These are phyloP conservation scores for Leucoagaricus sp. DNA, from an alignment of 1,284 basidiomycete species.

Conservation along the genomic window DNA sequence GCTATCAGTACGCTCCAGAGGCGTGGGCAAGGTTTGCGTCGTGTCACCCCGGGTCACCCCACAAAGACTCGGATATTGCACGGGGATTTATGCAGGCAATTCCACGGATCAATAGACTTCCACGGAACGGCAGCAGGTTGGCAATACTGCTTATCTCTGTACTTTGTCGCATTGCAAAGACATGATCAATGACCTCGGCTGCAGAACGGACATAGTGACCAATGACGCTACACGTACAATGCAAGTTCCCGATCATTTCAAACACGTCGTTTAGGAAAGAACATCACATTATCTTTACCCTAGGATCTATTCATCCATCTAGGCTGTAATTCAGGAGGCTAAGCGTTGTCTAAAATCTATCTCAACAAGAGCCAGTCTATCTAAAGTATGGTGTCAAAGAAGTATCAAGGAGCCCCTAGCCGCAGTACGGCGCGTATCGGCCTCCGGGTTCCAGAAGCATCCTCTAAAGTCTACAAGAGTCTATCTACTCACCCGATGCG, in stretches of 20 bases:
- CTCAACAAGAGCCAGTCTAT: neutral
- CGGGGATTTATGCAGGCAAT: neutral
- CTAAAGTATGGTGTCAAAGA: neutral
- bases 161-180: neutral
- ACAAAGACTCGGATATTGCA: neutral
- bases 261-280: neutral
- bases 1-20: neutral
- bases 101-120: constrained; percentile 6
- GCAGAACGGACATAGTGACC: neutral
- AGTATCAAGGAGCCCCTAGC: neutral
- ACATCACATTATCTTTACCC: neutral
- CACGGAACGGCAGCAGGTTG: neutral
- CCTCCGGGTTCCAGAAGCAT: neutral
- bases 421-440: neutral
- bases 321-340: neutral
- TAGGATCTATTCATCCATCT: neutral
- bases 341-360: neutral
- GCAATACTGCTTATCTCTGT: neutral
- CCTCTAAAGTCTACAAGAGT: neutral
- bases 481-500: no score
- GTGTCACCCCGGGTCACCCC: neutral
- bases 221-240: neutral
- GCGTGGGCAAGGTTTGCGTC: neutral
- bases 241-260: neutral
- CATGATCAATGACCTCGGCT: neutral